phyloP scores from a whole-genome alignment of 352 stramenopile genomes.

The Globisporangium solare region DNA sequence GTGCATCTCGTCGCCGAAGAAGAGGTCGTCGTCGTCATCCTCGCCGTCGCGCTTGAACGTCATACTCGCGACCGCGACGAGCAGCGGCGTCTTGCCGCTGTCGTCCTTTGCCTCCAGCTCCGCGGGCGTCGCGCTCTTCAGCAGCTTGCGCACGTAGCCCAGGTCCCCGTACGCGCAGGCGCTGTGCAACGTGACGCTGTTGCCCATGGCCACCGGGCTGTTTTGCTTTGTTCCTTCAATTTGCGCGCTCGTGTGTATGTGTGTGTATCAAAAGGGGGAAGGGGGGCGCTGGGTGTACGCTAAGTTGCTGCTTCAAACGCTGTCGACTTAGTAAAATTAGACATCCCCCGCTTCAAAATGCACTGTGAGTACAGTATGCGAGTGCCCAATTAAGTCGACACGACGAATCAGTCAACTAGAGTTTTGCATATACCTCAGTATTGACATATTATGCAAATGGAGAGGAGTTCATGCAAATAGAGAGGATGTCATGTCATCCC shows the following conservation, averaged over 20 bases:
- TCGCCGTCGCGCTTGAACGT: conserved; percentile 39
- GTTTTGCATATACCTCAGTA: not conserved
- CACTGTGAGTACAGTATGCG: no score
- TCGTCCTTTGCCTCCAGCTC: conserved; percentile 74
- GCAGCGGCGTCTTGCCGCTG: conserved; percentile 65
- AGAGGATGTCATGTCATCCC: no score
- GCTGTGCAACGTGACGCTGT: conserved; percentile 77
- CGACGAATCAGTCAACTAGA: not conserved
- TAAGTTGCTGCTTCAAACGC: no score
- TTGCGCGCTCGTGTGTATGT: no score
- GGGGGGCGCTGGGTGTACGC: no score
- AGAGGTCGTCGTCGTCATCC: conserved; percentile 40
- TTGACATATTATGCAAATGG: no score
- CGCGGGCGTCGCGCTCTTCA: conserved; percentile 53
- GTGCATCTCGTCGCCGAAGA: conserved; percentile 25
- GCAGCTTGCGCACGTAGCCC: conserved; percentile 41
- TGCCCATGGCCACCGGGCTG: conserved; percentile 50
- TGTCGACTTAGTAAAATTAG: no score
- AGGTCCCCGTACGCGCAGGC: conserved; percentile 76
- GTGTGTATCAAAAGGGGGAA: no score
- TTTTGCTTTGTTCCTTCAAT: no score
- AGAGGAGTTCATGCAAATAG: no score
- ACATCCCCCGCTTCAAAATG: no score
- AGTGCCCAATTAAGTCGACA: no score
- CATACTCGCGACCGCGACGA: conserved; percentile 65